phyloP scores from a whole-genome alignment of 768 basidiomycete genomes.

The Suillus sp. region DNA sequence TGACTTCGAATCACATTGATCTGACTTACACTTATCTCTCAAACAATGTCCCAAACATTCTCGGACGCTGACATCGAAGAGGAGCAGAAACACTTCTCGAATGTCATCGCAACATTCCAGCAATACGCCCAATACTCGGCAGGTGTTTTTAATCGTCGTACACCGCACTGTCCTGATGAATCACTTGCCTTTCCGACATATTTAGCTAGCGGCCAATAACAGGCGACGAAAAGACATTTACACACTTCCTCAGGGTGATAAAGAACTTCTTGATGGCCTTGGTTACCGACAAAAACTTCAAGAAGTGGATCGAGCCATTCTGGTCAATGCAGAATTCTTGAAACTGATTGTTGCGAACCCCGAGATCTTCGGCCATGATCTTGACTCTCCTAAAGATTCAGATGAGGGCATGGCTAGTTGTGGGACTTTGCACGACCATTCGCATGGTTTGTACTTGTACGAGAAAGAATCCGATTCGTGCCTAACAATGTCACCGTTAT shows the following conservation, averaged over 20 bases:
- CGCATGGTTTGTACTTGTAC: conserved; percentile 10
- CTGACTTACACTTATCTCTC: background rate
- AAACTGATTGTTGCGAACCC: conserved; percentile 74
- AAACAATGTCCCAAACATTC: conserved; percentile 30
- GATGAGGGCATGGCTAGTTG: conserved; percentile 28
- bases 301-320: conserved; percentile 78
- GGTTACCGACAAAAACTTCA: conserved; percentile 82
- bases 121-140: conserved; percentile 72
- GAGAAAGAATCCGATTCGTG: conserved; percentile 12
- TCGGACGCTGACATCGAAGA: conserved; percentile 42
- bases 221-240: conserved; percentile 78
- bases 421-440: background rate
- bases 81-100: conserved; percentile 73
- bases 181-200: background rate
- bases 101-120: conserved; percentile 74
- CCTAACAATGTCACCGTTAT: conserved; percentile 4
- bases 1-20: background rate
- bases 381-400: conserved; percentile 19
- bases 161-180: background rate
- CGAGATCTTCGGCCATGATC: conserved; percentile 72
- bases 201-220: conserved; percentile 59
- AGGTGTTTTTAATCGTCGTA: conserved; percentile 41
- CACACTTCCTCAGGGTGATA: conserved; percentile 67
- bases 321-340: conserved; percentile 79
- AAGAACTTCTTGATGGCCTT: conserved; percentile 61